A percentile compares a stretch with the other conserved stretches of the same genome.
phyloP scores from a whole-genome alignment of 1,284 basidiomycete genomes.

The Ganoderma lingzhi region DNA sequence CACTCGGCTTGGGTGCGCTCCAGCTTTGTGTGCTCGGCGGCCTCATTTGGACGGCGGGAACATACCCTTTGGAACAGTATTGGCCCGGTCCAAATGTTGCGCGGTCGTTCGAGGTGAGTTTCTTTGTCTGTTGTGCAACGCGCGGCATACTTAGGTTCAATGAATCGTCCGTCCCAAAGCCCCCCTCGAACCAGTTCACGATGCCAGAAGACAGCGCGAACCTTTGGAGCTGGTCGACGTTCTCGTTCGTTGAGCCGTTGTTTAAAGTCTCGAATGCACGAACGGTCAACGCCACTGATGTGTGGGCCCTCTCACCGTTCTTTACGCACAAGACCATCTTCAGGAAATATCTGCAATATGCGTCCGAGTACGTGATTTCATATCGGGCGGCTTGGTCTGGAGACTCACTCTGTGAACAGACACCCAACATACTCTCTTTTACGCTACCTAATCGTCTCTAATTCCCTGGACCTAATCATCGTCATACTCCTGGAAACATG shows the following conservation, averaged over 20 bases:
- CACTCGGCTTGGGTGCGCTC: conserved; percentile 40
- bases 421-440: conserved; percentile 64
- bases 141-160: neutral
- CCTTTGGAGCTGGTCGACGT: conserved; percentile 83
- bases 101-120: conserved; percentile 51
- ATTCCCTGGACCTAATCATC: conserved; percentile 76
- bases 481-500: conserved; percentile 64
- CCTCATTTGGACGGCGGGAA: conserved; percentile 61
- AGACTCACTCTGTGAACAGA: conserved; percentile 47
- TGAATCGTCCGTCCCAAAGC: conserved; percentile 41
- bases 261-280: conserved; percentile 62
- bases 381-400: neutral
- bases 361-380: conserved; percentile 43
- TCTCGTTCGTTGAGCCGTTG: conserved; percentile 79
- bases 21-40: conserved; percentile 45
- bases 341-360: conserved; percentile 65
- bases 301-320: conserved; percentile 77
- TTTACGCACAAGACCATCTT: conserved; percentile 78
- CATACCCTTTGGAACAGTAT: conserved; percentile 55
- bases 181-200: conserved; percentile 56
- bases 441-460: conserved; percentile 71
- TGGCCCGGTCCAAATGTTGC: conserved; percentile 59
- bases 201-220: conserved; percentile 79
- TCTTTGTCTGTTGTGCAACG: neutral
- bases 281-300: conserved; percentile 73